Evolutionary conservation across 306 rosid genomes (phyloP), one percentile per base, ranked within the genome.

Genomic region (Corylus avellana): DNA sequence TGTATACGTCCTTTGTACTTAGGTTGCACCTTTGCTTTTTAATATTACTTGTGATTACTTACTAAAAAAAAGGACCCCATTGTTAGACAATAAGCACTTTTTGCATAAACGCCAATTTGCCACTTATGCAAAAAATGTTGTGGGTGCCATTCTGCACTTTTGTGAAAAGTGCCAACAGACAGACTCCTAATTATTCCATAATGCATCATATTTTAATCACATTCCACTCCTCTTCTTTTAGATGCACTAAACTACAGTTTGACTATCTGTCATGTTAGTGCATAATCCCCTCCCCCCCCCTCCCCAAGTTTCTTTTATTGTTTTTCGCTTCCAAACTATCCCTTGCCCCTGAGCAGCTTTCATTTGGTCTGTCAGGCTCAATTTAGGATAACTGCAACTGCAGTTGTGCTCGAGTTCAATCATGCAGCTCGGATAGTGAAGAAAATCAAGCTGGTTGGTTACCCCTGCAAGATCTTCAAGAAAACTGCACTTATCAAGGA

Each of bases 331-430:
- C 22, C 32, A 49, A 59, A 49, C 71, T 80, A 75, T 84, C 64
- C 76, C 79, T 32, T 46, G 67, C 54, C 54, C 63, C 76, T 77
- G 55, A 80, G 67, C 42, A 53, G 62, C 76, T 80, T 76, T 70
- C 64, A 29, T 85, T 85, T 72, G 77, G 79, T 83, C 82, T 83
- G 64, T 70, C 86, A 94, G 97, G 86, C 91, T 53, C 22, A 89
- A 17, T 95, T 95, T 86, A 95, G 99, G 90, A 90, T 95, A 75
- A 88, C 97, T 20, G 96, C 99, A 72, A 95, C 98, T 39, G 98
- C 94, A 8, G 89, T 89, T 78, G 94, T 91, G 75, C 92, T 95
- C 10, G 96, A 95, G 88, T 93, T 87, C 80, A 95, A 95, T 83
- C 98, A 93, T 64, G 94, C 89, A 27, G 83, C 91, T 18, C 88